These are phyloP conservation scores for Podospora pseudopauciseta DNA, from an alignment of 495 filamentous ascomycete genomes.

Conservation along the genomic window DNA sequence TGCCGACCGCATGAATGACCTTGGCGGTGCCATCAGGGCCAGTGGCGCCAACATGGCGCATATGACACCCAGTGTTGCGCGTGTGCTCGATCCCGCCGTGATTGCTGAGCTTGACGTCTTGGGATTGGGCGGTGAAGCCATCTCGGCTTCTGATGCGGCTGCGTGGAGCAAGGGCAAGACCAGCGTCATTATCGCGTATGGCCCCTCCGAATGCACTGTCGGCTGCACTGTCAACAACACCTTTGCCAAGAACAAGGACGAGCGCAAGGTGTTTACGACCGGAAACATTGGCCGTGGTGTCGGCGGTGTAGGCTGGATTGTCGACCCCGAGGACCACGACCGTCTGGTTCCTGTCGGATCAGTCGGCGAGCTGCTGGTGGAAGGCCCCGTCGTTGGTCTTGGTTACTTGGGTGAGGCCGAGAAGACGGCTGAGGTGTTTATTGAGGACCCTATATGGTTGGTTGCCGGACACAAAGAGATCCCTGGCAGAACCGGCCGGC, in stretches of 20 bases:
- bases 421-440: constrained; percentile 52
- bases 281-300: constrained; percentile 45
- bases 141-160: constrained; percentile 30
- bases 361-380: constrained; percentile 76
- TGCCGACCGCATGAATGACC: constrained; percentile 42
- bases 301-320: constrained; percentile 52
- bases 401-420: constrained; percentile 72
- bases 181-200: constrained; percentile 54
- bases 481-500: constrained; percentile 14
- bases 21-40: constrained; percentile 38
- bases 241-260: constrained; percentile 30
- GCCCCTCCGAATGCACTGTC: constrained; percentile 53
- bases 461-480: constrained; percentile 2
- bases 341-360: constrained; percentile 61
- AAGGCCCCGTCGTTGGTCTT: constrained; percentile 47
- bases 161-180: constrained; percentile 37
- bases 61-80: constrained; percentile 55
- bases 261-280: constrained; percentile 17
- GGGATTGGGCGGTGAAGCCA: constrained; percentile 28
- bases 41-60: constrained; percentile 41
- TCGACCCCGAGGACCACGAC: constrained; percentile 54
- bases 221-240: constrained; percentile 45
- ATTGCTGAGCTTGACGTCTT: constrained; percentile 22
- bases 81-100: constrained; percentile 41
- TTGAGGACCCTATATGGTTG: constrained; percentile 20